Base-by-base conservation (phyloP, 805 yeast species). In the Osmozyma mogii region DNA sequence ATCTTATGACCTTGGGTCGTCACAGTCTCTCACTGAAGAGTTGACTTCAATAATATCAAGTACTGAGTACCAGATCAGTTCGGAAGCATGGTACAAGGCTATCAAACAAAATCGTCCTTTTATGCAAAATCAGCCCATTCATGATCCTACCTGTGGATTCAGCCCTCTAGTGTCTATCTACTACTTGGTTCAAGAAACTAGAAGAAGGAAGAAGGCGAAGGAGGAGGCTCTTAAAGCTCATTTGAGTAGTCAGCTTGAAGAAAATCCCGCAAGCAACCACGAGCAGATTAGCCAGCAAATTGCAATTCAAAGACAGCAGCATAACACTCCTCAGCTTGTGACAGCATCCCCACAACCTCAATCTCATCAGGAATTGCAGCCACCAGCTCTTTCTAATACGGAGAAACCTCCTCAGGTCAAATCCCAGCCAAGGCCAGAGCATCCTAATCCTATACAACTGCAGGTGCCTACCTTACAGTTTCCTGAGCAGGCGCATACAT, bases 161-260 rank as follows among this genome's bases (percentile, higher is more conserved):
- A 94, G 88, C 56, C 97, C 98, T 0, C 65, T 88, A 39, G 59
- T 89, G 9, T 84, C 95, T 5, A 79, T 89, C 22, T 92, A 92
- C 52, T 80, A 74, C 48, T 66, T 92, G 40, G 95, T 87, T 11
- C 78, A 75, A 30, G 98, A 92, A 57, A 83, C 84, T 80, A 50
- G 69, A 38, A 75, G 71, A 47, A 70, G 95, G 32, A 79, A 78
- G 56, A 61, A 58, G 41, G 74, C 77, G 5, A 77, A 79, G 54
- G 74, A 68, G 30, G 70, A 64, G 39, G 61, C 67, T 3, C 44
- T 53, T 30, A 61, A 36, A 43, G 49, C 50, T 20, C 58, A 49
- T 32, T 27, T 47, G 25, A 49, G 45, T 27, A 54, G 45, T 26
- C 52, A 45, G 31, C 32, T 25, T 28, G 36, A 35, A 13, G 33